A percentile compares a stretch with the other conserved stretches of the same genome.
Evolutionary conservation across 345 rosid species (phyloP).

Genomic region (Brassica incana): DNA sequence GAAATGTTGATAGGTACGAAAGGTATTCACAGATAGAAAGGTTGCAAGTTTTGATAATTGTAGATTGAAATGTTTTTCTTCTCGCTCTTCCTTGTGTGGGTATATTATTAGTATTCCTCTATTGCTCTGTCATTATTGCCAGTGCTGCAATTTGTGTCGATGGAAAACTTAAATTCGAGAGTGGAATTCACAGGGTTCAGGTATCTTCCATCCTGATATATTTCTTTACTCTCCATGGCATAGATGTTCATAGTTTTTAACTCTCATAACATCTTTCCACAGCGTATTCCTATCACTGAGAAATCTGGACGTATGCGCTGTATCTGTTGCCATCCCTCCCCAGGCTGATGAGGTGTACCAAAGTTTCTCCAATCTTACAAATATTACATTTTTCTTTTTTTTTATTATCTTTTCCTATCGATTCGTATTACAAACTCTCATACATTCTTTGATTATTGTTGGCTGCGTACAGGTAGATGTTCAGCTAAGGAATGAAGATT

Average conservation of each 20-base stretch:
- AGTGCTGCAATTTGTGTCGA: conserved; percentile 88
- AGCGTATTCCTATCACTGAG: conserved; percentile 97
- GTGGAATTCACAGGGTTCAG: conserved; percentile 99
- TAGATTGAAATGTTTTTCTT: conserved; percentile 35
- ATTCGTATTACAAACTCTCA: not conserved
- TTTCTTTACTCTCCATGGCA: not conserved
- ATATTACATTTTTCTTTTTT: not conserved
- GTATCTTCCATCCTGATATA: conserved; percentile 38
- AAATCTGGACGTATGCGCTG: conserved; percentile 91
- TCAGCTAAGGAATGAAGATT: conserved; percentile 85
- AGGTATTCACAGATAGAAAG: conserved; percentile 80
- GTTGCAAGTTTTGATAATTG: conserved; percentile 83
- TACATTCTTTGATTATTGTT: not conserved
- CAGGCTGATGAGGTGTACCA: conserved; percentile 81
- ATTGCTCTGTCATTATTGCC: conserved; percentile 45
- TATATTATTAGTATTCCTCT: not conserved
- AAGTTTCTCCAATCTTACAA: not conserved
- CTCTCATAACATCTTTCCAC: conserved; percentile 38
- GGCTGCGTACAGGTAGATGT: conserved; percentile 71
- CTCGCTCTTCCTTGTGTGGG: not conserved
- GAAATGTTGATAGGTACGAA: conserved; percentile 66
- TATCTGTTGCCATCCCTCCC: conserved; percentile 96
- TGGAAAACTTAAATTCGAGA: conserved; percentile 96
- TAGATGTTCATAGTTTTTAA: not conserved
- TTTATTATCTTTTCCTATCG: not conserved